Evolutionary conservation across 805 yeast genomes (phyloP).

Genomic region (Candida odintsovae): DNA sequence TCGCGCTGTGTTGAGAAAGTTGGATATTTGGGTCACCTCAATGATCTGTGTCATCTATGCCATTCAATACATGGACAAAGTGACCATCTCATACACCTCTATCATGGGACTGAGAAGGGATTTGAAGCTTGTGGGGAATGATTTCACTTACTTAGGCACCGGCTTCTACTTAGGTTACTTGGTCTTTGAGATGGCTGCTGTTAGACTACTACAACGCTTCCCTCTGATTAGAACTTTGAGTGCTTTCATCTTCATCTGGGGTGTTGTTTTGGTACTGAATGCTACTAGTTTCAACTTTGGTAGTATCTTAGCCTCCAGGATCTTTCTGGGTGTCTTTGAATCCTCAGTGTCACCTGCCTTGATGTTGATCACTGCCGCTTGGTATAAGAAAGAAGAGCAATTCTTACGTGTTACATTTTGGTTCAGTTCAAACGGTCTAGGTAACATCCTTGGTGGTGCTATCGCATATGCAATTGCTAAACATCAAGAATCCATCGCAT

Average conservation of each 20-base stretch:
- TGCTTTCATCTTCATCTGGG: conserved; percentile 54
- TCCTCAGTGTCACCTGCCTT: conserved; percentile 52
- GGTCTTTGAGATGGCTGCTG: conserved; percentile 46
- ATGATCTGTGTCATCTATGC: conserved; percentile 43
- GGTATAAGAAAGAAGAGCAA: conserved; percentile 46
- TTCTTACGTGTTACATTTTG: conserved; percentile 17
- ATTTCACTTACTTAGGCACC: conserved; percentile 53
- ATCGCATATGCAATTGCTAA: conserved; percentile 22
- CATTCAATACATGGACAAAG: conserved; percentile 57
- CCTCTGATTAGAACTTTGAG: conserved; percentile 50
- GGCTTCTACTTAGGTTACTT: conserved; percentile 63
- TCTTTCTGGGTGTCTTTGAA: conserved; percentile 46
- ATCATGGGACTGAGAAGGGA: conserved; percentile 45
- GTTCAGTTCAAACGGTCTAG: conserved; percentile 1
- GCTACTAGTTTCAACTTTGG: conserved; percentile 32
- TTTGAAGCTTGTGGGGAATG: conserved; percentile 37
- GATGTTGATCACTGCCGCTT: conserved; percentile 50
- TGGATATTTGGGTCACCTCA: conserved; percentile 37
- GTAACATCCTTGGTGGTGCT: not conserved
- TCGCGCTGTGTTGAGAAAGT: conserved; percentile 23
- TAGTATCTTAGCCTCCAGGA: conserved; percentile 43
- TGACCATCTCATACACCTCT: conserved; percentile 44
- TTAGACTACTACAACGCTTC: conserved; percentile 43
- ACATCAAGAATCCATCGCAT: conserved; percentile 32
- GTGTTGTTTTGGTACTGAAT: conserved; percentile 46